phyloP scores from a whole-genome alignment of 805 yeast species.

The Metschnikowia kofuensis region DNA sequence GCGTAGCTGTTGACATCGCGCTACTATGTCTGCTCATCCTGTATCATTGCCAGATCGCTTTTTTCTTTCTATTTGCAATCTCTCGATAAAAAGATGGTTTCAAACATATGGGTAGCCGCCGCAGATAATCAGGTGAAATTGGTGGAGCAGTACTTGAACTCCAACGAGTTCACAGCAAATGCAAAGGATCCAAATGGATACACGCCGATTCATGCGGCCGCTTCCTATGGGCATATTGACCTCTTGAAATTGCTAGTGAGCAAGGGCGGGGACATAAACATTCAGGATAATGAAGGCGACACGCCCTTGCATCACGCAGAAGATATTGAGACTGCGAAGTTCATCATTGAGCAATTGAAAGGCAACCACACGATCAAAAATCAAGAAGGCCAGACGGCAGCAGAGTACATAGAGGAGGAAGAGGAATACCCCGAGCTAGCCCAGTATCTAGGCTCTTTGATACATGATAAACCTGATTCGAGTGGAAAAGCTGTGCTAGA shows the following conservation, averaged over 20 bases:
- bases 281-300: slow-evolving; percentile 87
- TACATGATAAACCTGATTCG: slow-evolving; percentile 26
- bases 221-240: slow-evolving; percentile 81
- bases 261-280: slow-evolving; percentile 75
- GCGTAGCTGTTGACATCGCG: not conserved
- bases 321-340: slow-evolving; percentile 58
- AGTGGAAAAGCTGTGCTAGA: slow-evolving; percentile 15
- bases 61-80: not conserved
- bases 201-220: slow-evolving; percentile 97
- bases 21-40: slow-evolving; percentile 7
- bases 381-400: slow-evolving; percentile 71
- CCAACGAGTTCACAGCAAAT: slow-evolving; percentile 59
- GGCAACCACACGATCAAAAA: slow-evolving; percentile 69
- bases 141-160: slow-evolving; percentile 55
- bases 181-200: slow-evolving; percentile 90
- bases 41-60: not conserved
- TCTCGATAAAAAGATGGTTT: slow-evolving; percentile 24
- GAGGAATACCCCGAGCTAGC: slow-evolving; percentile 80
- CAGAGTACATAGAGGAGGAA: slow-evolving; percentile 75
- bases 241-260: slow-evolving; percentile 56
- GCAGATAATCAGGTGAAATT: slow-evolving; percentile 69
- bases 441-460: slow-evolving; percentile 52
- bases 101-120: slow-evolving; percentile 93
- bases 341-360: slow-evolving; percentile 60
- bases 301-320: slow-evolving; percentile 94